Evolutionary conservation across 176 grass and related monocot species (phyloP), one percentile per base, ranked within the genome.

Genomic region (Stipa capillata): DNA sequence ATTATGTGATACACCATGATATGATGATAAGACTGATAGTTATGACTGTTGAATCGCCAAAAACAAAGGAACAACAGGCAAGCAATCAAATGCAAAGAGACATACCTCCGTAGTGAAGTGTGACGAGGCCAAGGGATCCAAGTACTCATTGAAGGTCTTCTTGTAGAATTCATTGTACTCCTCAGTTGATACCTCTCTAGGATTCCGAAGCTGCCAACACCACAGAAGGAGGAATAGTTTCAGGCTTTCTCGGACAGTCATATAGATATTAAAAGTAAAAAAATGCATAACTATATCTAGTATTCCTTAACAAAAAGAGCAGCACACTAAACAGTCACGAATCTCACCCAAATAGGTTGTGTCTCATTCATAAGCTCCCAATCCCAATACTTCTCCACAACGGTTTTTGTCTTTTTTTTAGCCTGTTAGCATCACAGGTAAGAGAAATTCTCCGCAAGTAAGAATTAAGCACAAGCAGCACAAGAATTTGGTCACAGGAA

Each of bases 131-230:
- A 99, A 81, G 9, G 92, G 92, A 82, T 93, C 86, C 78, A 91
- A 49, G 41, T 93, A 99, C 56, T 99, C 92, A 76, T 96, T 89
- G 69, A 99, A 99, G 76, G 97, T 96, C 43, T 87, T 99, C 88
- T 90, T 99, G 90, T 76, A 99, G 78, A 99, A 99, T 54, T 95
- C 92, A 84, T 99, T 95, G 86, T 99, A 99, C 52, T 99, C 90
- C 24, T 91, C 83, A 29, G 90, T 99, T 20, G 92, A 93, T 33
- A 99, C 92, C 70, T 99, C 92, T 69, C 83, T 93, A 41, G 92
- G 88, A 75, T 78, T 99, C n/a, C 88, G 85, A 79, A 95, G 92
- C 97, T 99, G 71, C 14, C 28, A 73, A 53, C 17, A 77, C 14
- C 28, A 72, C 74, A 79, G n/a, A 56, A 72, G 23, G n/a, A 7